Conservation (phyloP, 805 yeast species). For the Myxozyma monticola region DNA sequence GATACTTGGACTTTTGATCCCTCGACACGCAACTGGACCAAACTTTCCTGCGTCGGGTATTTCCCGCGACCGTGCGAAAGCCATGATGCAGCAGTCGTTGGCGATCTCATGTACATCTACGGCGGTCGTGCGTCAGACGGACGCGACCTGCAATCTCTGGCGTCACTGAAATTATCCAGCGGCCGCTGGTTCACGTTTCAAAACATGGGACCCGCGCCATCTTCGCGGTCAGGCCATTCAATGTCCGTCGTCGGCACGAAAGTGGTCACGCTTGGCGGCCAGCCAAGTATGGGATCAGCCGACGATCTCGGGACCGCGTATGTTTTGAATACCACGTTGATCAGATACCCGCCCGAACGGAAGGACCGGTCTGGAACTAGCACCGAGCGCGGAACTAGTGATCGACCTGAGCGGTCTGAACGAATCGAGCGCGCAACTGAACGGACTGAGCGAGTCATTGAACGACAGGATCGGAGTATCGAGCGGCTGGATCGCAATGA, state of each 20-base stretch:
- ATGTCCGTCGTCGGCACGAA: slow-evolving; percentile 72
- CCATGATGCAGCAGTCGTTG: slow-evolving; percentile 79
- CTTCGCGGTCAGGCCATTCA: slow-evolving; percentile 89
- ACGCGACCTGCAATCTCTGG: slow-evolving; percentile 61
- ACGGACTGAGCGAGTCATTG: no score
- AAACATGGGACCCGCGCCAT: slow-evolving; percentile 58
- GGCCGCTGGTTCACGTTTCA: slow-evolving; percentile 71
- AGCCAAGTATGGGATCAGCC: slow-evolving; percentile 50
- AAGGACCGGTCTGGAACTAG: no score
- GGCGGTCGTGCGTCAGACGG: slow-evolving; percentile 88
- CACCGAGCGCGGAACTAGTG: no score
- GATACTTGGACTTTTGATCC: slow-evolving; percentile 85
- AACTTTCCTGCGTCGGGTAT: slow-evolving; percentile 64
- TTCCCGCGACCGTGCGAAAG: slow-evolving; percentile 89
- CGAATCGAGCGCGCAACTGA: no score
- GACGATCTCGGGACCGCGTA: slow-evolving; percentile 55
- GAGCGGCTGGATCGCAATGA: no score
- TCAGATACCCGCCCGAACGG: slow-evolving; percentile 45
- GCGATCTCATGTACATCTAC: slow-evolving; percentile 74
- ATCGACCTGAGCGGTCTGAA: no score
- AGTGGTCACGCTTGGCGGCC: slow-evolving; percentile 89
- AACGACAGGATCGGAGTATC: no score
- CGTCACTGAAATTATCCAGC: slow-evolving; percentile 72
- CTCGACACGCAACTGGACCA: slow-evolving; percentile 63
- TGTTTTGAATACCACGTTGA: slow-evolving; percentile 58